Conservation (phyloP, 2,329 filamentous ascomycete genomes). For the Tolypocladium pustulatum region DNA sequence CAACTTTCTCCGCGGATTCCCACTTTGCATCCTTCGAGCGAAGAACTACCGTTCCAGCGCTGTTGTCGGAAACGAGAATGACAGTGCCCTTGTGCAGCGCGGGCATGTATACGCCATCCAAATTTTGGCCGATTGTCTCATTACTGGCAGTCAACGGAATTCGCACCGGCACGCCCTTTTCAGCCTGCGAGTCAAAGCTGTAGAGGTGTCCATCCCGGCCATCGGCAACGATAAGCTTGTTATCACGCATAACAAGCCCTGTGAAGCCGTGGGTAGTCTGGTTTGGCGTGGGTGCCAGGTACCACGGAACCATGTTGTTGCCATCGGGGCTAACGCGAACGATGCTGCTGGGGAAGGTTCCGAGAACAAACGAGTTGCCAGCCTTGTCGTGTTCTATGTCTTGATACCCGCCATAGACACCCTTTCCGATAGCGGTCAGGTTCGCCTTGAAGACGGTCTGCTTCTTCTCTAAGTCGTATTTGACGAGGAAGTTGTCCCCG, state of each 20-base stretch:
- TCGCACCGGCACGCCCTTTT: neutral
- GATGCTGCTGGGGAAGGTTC: constrained; percentile 25
- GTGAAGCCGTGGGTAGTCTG: constrained; percentile 5
- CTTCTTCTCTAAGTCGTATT: constrained; percentile 17
- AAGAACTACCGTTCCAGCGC: constrained; percentile 23
- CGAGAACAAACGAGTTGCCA: constrained; percentile 26
- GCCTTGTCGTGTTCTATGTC: constrained; percentile 24
- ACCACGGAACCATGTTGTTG: constrained; percentile 14
- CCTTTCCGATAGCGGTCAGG: constrained; percentile 16
- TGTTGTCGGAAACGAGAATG: constrained; percentile 20
- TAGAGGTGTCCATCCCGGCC: constrained; percentile 20
- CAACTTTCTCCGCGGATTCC: constrained; percentile 23
- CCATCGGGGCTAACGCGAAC: constrained; percentile 21
- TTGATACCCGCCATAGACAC: constrained; percentile 25
- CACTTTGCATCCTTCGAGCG: constrained; percentile 21
- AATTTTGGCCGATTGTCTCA: neutral
- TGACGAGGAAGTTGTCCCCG: constrained; percentile 25
- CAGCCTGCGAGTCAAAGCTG: constrained; percentile 18
- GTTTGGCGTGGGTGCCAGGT: neutral
- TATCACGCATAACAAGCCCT: constrained; percentile 1
- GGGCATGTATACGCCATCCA: constrained; percentile 23
- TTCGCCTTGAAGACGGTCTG: constrained; percentile 20
- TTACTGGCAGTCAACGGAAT: neutral
- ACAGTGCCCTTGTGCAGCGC: constrained; percentile 20
- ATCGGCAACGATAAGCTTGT: constrained; percentile 20